A percentile compares a stretch with the other conserved stretches of the same genome.
Evolutionary conservation across 2,329 filamentous ascomycete genomes (phyloP).

Genomic region (Myriosclerotinia curreyana): DNA sequence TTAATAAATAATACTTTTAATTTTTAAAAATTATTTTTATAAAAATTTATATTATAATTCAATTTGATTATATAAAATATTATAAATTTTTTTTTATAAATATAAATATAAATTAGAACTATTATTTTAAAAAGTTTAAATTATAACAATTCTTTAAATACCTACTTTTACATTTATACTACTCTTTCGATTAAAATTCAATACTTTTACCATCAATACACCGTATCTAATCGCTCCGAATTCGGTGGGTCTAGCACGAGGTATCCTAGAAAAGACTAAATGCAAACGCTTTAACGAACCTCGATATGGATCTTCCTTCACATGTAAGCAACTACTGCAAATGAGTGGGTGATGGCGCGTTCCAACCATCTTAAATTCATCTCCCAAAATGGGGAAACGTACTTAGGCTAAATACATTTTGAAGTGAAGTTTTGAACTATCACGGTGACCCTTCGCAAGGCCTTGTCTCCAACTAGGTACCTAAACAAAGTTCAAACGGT

Average conservation of each 20-base stretch:
- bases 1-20: too few species aligned
- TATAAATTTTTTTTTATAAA: too few species aligned
- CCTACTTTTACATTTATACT: too few species aligned
- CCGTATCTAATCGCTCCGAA: conserved; percentile 18
- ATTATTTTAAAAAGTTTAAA: too few species aligned
- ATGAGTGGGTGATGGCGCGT: background rate
- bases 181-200: background rate
- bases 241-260: conserved; percentile 16
- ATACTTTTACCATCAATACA: conserved; percentile 13
- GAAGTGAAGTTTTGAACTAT: background rate
- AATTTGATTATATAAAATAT: too few species aligned
- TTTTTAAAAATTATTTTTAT: too few species aligned
- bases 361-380: background rate
- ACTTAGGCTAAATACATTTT: background rate
- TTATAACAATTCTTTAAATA: too few species aligned
- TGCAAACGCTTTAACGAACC: conserved; percentile 1
- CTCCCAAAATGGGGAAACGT: conserved; percentile 5
- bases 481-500: too few species aligned
- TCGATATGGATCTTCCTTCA: conserved; percentile 16
- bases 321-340: background rate
- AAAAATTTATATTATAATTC: too few species aligned
- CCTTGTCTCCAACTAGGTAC: too few species aligned
- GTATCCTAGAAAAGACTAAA: background rate
- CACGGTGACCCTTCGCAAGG: too few species aligned
- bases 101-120: too few species aligned